Percentiles rank a stretch among this genome's conserved stretches.
Conservation (phyloP, 192 early-diverging fungal genomes). For the Spizellomyces punctatus region DNA sequence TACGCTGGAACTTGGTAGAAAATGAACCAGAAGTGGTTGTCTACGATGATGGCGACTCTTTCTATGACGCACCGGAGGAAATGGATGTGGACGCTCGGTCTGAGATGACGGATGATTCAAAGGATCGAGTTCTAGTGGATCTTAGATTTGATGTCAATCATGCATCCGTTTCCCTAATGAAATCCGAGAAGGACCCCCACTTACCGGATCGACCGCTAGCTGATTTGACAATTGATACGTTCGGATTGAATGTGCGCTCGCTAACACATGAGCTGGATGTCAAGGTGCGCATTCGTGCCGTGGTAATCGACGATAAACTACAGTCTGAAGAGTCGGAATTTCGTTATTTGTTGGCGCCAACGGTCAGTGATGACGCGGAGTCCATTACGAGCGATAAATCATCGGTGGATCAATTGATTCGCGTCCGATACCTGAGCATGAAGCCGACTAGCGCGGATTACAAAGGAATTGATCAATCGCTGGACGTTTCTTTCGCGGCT, state of each 20-base stretch:
- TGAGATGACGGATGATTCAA: conserved; percentile 31
- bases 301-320: conserved; percentile 72
- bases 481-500: conserved; percentile 76
- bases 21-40: neutral
- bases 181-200: conserved; percentile 50
- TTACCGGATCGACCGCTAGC: conserved; percentile 58
- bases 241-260: conserved; percentile 69
- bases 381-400: conserved; percentile 15
- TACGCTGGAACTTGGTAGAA: conserved; percentile 21
- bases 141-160: conserved; percentile 72
- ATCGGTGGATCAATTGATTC: conserved; percentile 53
- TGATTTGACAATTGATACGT: conserved; percentile 68
- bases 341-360: conserved; percentile 56
- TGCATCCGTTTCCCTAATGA: conserved; percentile 65
- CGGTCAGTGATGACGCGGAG: conserved; percentile 6
- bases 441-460: conserved; percentile 77
- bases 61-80: conserved; percentile 59
- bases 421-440: conserved; percentile 71
- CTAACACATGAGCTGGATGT: conserved; percentile 77
- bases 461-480: conserved; percentile 77
- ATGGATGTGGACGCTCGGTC: conserved; percentile 9
- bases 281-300: conserved; percentile 73
- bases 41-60: conserved; percentile 51
- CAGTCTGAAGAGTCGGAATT: conserved; percentile 49
- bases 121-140: conserved; percentile 29